Conservation (phyloP, 176 grass and related monocot genomes). For the Raddia guianensis region DNA sequence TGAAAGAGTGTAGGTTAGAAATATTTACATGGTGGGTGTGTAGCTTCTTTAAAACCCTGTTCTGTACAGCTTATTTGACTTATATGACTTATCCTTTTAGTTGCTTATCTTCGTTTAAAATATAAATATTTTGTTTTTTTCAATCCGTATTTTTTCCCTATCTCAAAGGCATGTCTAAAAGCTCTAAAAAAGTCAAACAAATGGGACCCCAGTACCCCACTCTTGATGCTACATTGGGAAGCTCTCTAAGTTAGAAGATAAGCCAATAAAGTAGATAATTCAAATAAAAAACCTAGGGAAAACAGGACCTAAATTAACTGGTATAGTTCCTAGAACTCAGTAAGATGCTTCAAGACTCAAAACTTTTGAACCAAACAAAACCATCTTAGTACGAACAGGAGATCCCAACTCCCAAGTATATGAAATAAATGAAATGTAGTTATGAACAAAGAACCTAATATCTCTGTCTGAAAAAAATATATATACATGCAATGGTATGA, state of each 20-base stretch:
- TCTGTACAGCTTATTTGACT: no score
- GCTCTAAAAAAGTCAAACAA: no score
- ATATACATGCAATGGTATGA: background rate
- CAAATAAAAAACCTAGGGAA: no score
- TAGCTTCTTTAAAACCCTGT: background rate
- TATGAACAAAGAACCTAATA: background rate
- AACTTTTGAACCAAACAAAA: constrained; percentile 19
- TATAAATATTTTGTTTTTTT: no score
- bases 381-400: background rate
- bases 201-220: no score
- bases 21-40: background rate
- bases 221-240: no score
- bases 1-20: background rate
- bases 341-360: background rate
- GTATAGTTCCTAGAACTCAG: constrained; percentile 7
- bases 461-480: background rate
- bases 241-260: no score
- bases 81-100: no score
- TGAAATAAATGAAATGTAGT: constrained; percentile 18
- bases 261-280: no score
- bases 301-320: background rate
- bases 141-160: no score
- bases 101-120: no score
- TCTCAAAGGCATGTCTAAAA: no score
- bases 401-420: background rate